Percentiles rank a stretch among this genome's conserved stretches.
phyloP scores from a whole-genome alignment of 2,329 filamentous ascomycete genomes.

The Xenoacremonium recifei region DNA sequence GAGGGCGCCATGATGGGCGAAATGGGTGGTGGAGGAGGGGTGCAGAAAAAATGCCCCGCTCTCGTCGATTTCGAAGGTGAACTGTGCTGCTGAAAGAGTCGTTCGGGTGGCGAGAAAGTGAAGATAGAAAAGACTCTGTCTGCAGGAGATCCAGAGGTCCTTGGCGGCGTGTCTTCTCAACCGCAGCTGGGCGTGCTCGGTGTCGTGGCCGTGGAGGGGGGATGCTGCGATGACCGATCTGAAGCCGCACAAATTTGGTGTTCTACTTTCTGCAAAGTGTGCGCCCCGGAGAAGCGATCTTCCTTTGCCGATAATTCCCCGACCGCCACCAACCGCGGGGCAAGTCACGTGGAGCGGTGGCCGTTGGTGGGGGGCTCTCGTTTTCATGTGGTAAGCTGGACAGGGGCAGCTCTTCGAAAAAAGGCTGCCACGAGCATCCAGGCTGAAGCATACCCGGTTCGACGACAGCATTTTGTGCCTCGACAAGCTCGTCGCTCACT shows the following conservation, averaged over 20 bases:
- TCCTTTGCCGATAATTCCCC: constrained; percentile 30
- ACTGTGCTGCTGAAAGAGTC: constrained; percentile 16
- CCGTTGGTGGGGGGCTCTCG: constrained; percentile 24
- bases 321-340: constrained; percentile 30
- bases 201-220: constrained; percentile 27
- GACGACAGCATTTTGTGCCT: constrained; percentile 20
- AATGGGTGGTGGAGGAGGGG: constrained; percentile 31
- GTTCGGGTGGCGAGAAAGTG: constrained; percentile 15
- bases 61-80: constrained; percentile 22
- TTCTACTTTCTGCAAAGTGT: constrained; percentile 38
- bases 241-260: constrained; percentile 37
- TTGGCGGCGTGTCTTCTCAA: background rate
- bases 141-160: constrained; percentile 19
- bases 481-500: constrained; percentile 20
- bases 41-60: constrained; percentile 38
- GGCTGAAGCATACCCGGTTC: constrained; percentile 30
- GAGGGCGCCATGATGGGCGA: constrained; percentile 75
- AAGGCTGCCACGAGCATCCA: constrained; percentile 29
- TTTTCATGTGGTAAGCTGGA: too few species aligned
- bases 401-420: constrained; percentile 27
- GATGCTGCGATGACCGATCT: constrained; percentile 27
- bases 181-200: constrained; percentile 16
- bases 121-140: constrained; percentile 15
- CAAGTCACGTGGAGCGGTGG: constrained; percentile 38
- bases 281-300: constrained; percentile 41